A percentile compares a stretch with the other conserved stretches of the same genome.
Conservation (phyloP, 2,329 filamentous ascomycete genomes). For the Trichoderma afroharzianum region DNA sequence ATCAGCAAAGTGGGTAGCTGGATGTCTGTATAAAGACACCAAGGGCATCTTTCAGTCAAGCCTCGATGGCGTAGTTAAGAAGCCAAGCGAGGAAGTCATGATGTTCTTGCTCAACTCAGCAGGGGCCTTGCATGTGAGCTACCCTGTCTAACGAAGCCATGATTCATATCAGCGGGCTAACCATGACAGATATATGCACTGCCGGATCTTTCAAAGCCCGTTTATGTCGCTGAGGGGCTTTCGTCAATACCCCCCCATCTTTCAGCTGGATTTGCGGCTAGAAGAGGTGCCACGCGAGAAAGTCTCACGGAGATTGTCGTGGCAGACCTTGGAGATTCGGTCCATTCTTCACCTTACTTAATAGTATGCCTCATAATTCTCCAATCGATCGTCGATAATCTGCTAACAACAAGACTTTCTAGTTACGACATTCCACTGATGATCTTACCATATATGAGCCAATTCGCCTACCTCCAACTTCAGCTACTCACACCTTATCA, state of each 20-base stretch:
- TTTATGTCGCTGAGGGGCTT: constrained; percentile 74
- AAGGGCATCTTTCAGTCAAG: constrained; percentile 50
- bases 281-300: constrained; percentile 70
- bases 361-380: constrained; percentile 55
- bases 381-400: background rate
- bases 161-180: background rate
- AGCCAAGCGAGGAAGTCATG: constrained; percentile 51
- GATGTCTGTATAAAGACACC: constrained; percentile 74
- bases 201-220: constrained; percentile 64
- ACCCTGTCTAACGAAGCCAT: background rate
- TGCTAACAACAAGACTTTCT: constrained; percentile 8
- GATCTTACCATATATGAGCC: constrained; percentile 88
- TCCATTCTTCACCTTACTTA: constrained; percentile 69
- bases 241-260: constrained; percentile 74
- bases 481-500: constrained; percentile 41
- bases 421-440: constrained; percentile 75
- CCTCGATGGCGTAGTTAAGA: constrained; percentile 37
- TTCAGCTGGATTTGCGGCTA: constrained; percentile 64
- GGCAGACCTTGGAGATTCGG: constrained; percentile 76
- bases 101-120: constrained; percentile 74
- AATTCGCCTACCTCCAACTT: constrained; percentile 49
- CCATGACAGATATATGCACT: constrained; percentile 66
- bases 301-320: constrained; percentile 75
- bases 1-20: constrained; percentile 73
- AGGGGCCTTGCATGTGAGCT: constrained; percentile 70